Conservation (phyloP, 805 yeast species). For the Komagataella pseudopastoris region DNA sequence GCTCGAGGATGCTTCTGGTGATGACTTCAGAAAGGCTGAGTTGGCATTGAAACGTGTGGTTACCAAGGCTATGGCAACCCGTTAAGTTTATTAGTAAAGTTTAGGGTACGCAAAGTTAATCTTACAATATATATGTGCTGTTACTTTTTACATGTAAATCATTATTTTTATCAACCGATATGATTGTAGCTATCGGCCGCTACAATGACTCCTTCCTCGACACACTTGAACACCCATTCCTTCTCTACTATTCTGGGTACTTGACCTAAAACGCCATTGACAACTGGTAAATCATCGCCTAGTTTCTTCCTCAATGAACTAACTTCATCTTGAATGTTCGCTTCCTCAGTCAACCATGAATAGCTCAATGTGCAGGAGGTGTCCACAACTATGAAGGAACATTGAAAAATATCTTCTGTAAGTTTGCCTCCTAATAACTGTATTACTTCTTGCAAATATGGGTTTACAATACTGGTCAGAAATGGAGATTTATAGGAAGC, state of each 20-base stretch:
- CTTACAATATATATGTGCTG: neutral
- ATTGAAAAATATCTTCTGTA: conserved; percentile 12
- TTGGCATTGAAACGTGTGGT: conserved; percentile 98
- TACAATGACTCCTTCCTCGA: conserved; percentile 8
- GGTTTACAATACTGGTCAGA: conserved; percentile 3
- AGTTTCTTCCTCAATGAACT: conserved; percentile 2
- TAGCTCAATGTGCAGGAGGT: neutral
- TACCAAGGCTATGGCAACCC: conserved; percentile 98
- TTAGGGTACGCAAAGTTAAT: neutral
- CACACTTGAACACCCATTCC: conserved; percentile 18
- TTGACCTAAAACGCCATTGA: conserved; percentile 4
- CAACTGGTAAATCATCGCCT: conserved; percentile 1
- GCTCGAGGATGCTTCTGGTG: conserved; percentile 92
- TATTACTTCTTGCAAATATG: conserved; percentile 10
- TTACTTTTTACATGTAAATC: neutral
- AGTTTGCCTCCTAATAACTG: conserved; percentile 31
- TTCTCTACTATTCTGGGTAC: conserved; percentile 24
- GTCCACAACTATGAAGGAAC: conserved; percentile 23
- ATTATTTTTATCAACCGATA: neutral
- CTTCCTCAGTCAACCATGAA: conserved; percentile 7
- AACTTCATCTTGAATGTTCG: conserved; percentile 6
- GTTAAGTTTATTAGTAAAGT: conserved; percentile 35
- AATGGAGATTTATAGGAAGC: neutral
- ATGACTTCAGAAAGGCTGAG: conserved; percentile 98
- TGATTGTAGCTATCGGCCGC: conserved; percentile 4